Conservation (phyloP, 306 rosid genomes). For the Trichosanthes cucumerina region DNA sequence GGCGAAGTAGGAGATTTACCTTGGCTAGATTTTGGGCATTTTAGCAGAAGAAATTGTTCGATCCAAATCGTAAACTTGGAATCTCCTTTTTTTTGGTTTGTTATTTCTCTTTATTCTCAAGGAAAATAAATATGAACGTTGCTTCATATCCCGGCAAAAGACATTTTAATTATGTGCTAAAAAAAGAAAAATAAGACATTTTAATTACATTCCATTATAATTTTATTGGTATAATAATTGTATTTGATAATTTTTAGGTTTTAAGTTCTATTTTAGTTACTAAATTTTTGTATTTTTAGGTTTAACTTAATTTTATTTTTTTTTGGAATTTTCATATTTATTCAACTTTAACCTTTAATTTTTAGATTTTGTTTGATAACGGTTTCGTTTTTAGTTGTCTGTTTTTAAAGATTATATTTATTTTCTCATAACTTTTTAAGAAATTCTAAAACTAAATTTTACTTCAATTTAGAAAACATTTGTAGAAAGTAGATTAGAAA, state of each 20-base stretch:
- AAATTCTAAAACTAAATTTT: too few relatives aligned
- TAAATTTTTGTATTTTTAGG: neutral
- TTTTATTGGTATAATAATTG: too few relatives aligned
- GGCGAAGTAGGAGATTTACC: neutral
- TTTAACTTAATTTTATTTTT: too few relatives aligned
- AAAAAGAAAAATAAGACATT: too few relatives aligned
- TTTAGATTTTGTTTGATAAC: too few relatives aligned
- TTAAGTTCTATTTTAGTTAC: neutral
- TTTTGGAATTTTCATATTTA: neutral
- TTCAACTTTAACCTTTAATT: neutral
- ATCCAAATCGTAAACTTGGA: neutral
- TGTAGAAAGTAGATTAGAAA: too few relatives aligned
- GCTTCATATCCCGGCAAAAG: conserved; percentile 4
- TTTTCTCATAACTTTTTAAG: too few relatives aligned
- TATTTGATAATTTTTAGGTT: neutral
- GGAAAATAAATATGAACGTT: neutral
- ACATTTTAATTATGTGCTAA: neutral
- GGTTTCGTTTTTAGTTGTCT: too few relatives aligned
- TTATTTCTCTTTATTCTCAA: neutral
- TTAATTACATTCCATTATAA: neutral
- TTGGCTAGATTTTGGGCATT: neutral
- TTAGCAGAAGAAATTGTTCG: neutral
- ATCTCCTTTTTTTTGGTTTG: neutral
- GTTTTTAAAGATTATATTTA: too few relatives aligned
- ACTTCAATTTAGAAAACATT: too few relatives aligned